A percentile compares a stretch with the other conserved stretches of the same genome.
These are phyloP conservation scores for Neurospora sp. DNA, from an alignment of 495 filamentous ascomycete genomes.

Conservation along the genomic window DNA sequence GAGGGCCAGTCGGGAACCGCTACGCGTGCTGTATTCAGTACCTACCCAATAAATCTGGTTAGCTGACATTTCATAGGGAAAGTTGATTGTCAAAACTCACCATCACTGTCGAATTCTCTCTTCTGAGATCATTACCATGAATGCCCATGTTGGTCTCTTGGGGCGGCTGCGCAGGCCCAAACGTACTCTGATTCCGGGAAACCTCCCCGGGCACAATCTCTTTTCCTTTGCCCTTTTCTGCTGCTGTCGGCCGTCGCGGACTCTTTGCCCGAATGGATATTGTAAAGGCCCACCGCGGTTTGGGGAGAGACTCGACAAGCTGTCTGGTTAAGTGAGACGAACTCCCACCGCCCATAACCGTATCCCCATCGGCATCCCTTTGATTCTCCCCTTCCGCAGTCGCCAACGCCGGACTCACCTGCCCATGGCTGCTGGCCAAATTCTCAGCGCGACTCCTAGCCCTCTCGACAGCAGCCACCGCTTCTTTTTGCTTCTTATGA, in stretches of 20 bases:
- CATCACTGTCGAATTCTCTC: neutral
- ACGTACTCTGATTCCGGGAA: neutral
- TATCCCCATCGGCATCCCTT: neutral
- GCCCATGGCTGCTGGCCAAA: neutral
- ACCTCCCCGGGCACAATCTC: neutral
- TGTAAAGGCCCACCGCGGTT: neutral
- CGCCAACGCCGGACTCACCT: neutral
- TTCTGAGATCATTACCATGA: neutral
- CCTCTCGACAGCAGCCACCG: neutral
- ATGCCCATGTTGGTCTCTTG: neutral
- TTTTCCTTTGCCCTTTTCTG: neutral
- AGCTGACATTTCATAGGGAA: neutral
- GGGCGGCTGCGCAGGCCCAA: neutral
- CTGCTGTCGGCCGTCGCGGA: neutral
- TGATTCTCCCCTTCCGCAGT: neutral
- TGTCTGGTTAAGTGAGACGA: neutral
- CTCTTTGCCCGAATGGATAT: neutral
- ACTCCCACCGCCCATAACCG: neutral
- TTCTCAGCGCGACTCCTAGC: neutral
- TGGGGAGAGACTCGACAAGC: neutral
- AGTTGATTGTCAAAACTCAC: neutral
- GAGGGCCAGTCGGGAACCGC: conserved; percentile 4
- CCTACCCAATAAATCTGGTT: neutral
- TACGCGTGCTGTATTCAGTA: neutral
- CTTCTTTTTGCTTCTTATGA: neutral